A percentile compares a stretch with the other conserved stretches of the same genome.
Conservation (phyloP, 495 filamentous ascomycete species). For the Letharia lupina region DNA sequence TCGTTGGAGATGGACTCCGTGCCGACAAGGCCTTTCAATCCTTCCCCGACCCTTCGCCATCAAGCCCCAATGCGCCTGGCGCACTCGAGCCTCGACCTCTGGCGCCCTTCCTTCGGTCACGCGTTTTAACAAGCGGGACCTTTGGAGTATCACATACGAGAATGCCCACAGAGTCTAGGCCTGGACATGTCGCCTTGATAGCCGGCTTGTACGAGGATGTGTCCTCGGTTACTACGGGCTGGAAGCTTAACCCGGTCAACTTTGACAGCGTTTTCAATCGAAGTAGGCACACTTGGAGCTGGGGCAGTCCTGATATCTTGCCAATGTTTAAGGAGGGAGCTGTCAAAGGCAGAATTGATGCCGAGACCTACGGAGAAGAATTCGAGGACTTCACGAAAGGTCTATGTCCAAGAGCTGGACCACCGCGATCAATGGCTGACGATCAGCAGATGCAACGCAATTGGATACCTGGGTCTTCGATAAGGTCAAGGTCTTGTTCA, state of each 20-base stretch:
- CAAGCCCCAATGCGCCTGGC: conserved; percentile 36
- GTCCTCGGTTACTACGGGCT: conserved; percentile 92
- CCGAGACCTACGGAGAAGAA: conserved; percentile 73
- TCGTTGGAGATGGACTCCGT: conserved; percentile 95
- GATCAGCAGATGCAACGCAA: conserved; percentile 53
- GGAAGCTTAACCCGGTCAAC: conserved; percentile 97
- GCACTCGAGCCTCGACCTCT: conserved; percentile 59
- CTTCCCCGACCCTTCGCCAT: conserved; percentile 79
- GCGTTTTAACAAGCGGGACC: conserved; percentile 81
- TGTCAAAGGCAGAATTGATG: conserved; percentile 75
- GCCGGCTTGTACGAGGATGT: conserved; percentile 98
- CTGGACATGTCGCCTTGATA: conserved; percentile 95
- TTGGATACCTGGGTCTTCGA: conserved; percentile 97
- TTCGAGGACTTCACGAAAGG: conserved; percentile 76
- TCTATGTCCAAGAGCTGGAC: conserved; percentile 11
- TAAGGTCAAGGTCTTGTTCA: conserved; percentile 78
- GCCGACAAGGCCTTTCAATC: conserved; percentile 98
- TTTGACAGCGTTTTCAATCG: conserved; percentile 99
- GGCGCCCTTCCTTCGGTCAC: conserved; percentile 88
- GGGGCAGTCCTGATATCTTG: conserved; percentile 96
- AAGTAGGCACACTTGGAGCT: conserved; percentile 95
- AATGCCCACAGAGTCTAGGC: conserved; percentile 93
- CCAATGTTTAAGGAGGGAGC: conserved; percentile 96
- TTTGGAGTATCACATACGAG: conserved; percentile 98
- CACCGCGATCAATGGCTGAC: conserved; percentile 11